Evolutionary conservation across 768 basidiomycete genomes (phyloP).

Genomic region (Asterophora parasitica): DNA sequence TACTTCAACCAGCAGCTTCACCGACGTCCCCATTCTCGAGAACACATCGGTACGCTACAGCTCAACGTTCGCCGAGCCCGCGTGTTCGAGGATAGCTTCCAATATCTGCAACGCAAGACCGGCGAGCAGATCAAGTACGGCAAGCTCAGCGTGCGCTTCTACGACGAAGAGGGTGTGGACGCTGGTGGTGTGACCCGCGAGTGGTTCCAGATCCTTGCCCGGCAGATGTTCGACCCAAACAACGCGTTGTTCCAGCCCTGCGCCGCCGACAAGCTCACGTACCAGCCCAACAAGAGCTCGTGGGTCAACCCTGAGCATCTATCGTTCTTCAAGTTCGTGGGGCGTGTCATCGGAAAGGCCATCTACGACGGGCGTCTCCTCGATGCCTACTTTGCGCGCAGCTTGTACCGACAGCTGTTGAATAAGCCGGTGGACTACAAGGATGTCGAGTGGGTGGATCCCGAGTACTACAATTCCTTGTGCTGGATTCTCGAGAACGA

Average conservation of each 20-base stretch:
- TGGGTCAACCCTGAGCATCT: slow-evolving; percentile 95
- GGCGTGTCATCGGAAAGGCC: slow-evolving; percentile 95
- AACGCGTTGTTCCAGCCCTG: slow-evolving; percentile 98
- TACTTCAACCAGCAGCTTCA: slow-evolving; percentile 93
- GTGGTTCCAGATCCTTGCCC: slow-evolving; percentile 97
- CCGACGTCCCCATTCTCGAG: slow-evolving; percentile 70
- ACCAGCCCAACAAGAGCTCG: slow-evolving; percentile 93
- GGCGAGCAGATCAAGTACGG: slow-evolving; percentile 98
- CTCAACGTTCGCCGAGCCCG: slow-evolving; percentile 85
- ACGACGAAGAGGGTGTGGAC: slow-evolving; percentile 96
- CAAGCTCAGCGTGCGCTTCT: slow-evolving; percentile 94
- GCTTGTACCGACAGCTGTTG: slow-evolving; percentile 91
- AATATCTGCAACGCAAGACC: slow-evolving; percentile 79
- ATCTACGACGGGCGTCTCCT: slow-evolving; percentile 94
- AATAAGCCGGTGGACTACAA: slow-evolving; percentile 93
- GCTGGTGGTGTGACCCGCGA: slow-evolving; percentile 97
- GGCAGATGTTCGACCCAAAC: slow-evolving; percentile 99
- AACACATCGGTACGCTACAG: slow-evolving; percentile 80
- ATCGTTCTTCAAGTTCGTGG: slow-evolving; percentile 98
- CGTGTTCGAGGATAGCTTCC: slow-evolving; percentile 98
- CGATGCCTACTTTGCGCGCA: slow-evolving; percentile 97
- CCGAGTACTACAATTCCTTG: slow-evolving; percentile 96
- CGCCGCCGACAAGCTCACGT: slow-evolving; percentile 90
- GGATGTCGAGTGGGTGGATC: slow-evolving; percentile 97
- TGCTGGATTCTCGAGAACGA: slow-evolving; percentile 99